Evolutionary conservation across 352 stramenopile species (phyloP), one percentile per base, ranked within the genome.

Genomic region (Pythium myriotylum): DNA sequence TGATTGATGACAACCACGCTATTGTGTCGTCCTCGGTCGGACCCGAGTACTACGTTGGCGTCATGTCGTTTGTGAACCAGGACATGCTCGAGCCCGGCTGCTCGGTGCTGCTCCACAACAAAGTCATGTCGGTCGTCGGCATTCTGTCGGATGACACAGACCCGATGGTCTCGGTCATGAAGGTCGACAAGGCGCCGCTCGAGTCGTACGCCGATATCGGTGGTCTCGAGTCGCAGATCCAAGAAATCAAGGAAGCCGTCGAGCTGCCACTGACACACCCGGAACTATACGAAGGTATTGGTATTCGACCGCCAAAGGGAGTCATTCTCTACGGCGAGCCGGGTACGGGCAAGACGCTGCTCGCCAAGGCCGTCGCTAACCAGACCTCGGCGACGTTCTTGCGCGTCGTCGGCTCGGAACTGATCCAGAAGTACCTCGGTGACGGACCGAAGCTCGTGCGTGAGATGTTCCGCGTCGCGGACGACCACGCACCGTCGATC

Each of bases 401-500:
- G 39, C 94, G 97, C 35, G 97, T 99, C 83, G 95, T 99, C 56
- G 98, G 94, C 74, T 95, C 82, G 6, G 95, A 98, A 66, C 79
- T 99, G 8, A 99, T 99, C 76, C 98, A 99, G 75, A 99, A 99
- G 83, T 99, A 99, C 76, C 65, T 99, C n/a, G 97, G 97, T 56
- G 97, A 99, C 72, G 97, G 98, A 35, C 97, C 98, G 16, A 99
- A 99, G 81, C 87, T 99, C 23, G 98, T 99, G 37, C 93, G 98
- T 33, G 98, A 98, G 54, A 91, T 99, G 74, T 94, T 99, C 39
- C 86, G 94, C 40, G 94, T 99, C 7, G 99, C 99, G 64, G 95
- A 99, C 48, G 98, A 98, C 69, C 97, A 99, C 76, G 88, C 95
- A 24, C 97, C 97, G 8, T 96, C 89, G 19, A 99, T 97, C 54